These are phyloP conservation scores for Chlorella sp. DNA, from an alignment of 139 green algal species.

Conservation along the genomic window DNA sequence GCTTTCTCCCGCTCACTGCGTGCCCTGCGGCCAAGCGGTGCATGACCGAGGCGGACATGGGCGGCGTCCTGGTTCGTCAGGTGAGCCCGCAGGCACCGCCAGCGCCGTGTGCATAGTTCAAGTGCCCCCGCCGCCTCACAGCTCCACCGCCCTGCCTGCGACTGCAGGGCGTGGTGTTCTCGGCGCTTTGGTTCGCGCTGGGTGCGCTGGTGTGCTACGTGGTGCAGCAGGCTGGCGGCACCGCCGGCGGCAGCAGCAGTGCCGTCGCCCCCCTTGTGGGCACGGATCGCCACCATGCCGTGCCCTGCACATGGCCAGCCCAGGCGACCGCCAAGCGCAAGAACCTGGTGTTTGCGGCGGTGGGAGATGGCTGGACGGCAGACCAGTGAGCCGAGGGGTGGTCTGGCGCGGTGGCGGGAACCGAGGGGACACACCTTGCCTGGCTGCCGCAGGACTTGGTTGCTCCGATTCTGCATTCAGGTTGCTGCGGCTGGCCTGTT, in stretches of 20 bases:
- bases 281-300: conserved; percentile 9
- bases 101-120: too few relatives aligned
- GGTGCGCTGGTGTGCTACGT: background rate
- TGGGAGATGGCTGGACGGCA: conserved; percentile 4
- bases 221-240: background rate
- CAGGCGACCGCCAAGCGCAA: background rate
- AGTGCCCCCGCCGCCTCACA: too few relatives aligned
- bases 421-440: too few relatives aligned
- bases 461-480: too few relatives aligned
- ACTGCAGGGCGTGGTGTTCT: background rate
- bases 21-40: too few relatives aligned
- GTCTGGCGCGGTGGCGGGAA: background rate
- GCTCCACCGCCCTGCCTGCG: background rate
- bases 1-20: too few relatives aligned
- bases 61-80: too few relatives aligned
- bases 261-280: background rate
- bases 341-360: conserved; percentile 25
- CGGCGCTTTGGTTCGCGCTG: background rate
- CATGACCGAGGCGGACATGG: too few relatives aligned
- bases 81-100: too few relatives aligned
- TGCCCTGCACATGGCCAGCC: background rate
- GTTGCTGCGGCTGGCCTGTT: too few relatives aligned
- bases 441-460: too few relatives aligned
- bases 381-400: background rate
- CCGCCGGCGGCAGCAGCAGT: background rate